phyloP scores from a whole-genome alignment of 2,329 filamentous ascomycete species.

The Phaeosphaeria sp. region DNA sequence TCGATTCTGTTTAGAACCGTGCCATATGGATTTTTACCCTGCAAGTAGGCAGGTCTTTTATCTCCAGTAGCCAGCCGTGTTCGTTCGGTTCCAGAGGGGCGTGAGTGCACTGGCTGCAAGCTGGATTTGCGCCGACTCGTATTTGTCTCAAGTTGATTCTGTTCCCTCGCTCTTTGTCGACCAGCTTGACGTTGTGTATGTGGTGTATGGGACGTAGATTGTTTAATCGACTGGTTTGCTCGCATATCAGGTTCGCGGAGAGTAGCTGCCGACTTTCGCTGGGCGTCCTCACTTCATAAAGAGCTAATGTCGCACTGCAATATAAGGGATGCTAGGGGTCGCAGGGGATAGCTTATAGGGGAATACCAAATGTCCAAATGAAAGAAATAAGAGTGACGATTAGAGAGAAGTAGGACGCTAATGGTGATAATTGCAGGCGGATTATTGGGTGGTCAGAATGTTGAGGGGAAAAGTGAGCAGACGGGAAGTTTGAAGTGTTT shows the following conservation, averaged over 20 bases:
- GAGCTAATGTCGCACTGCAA: background rate
- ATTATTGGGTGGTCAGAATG: slow-evolving; percentile 7
- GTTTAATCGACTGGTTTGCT: background rate
- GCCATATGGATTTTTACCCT: slow-evolving; percentile 43
- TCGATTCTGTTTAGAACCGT: slow-evolving; percentile 32
- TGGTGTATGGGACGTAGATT: background rate
- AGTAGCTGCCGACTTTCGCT: background rate
- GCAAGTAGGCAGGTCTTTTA: slow-evolving; percentile 37
- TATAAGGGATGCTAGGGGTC: background rate
- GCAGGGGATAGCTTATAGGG: background rate
- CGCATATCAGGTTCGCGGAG: background rate
- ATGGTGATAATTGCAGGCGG: slow-evolving; percentile 27
- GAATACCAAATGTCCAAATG: background rate
- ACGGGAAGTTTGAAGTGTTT: slow-evolving; percentile 27
- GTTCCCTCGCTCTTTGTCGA: slow-evolving; percentile 2
- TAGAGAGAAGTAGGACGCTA: slow-evolving; percentile 18
- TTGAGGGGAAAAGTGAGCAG: slow-evolving; percentile 8
- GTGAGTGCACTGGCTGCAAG: slow-evolving; percentile 11
- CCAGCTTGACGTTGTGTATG: background rate
- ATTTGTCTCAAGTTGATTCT: background rate
- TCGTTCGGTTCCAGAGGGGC: slow-evolving; percentile 10
- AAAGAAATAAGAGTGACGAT: slow-evolving; percentile 12
- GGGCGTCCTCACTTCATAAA: background rate
- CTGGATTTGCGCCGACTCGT: slow-evolving; percentile 11
- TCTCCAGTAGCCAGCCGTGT: slow-evolving; percentile 10